A percentile compares a stretch with the other conserved stretches of the same genome.
Conservation (phyloP, 495 filamentous ascomycete genomes). For the Tuber borchii region DNA sequence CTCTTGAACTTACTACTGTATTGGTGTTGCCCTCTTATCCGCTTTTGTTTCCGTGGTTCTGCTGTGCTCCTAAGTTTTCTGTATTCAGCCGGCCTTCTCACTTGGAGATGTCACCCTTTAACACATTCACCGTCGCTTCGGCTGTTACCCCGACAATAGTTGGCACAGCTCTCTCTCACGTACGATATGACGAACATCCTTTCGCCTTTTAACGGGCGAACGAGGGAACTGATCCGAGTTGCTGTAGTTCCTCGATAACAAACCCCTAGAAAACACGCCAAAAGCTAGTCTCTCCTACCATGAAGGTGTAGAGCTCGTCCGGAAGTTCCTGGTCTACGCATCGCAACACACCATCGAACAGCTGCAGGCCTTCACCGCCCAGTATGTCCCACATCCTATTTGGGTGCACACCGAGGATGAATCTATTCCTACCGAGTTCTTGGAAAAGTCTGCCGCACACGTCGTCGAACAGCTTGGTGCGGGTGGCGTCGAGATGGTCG, state of each 20-base stretch:
- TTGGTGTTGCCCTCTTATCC: neutral
- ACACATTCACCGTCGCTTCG: slow-evolving; percentile 55
- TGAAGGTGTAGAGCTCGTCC: slow-evolving; percentile 82
- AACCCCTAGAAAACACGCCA: slow-evolving; percentile 64
- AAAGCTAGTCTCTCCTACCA: slow-evolving; percentile 86
- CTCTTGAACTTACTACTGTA: neutral
- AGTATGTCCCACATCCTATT: slow-evolving; percentile 81
- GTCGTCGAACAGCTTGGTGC: slow-evolving; percentile 66
- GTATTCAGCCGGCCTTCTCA: neutral
- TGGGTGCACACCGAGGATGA: slow-evolving; percentile 79
- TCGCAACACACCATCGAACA: slow-evolving; percentile 88
- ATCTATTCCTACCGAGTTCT: slow-evolving; percentile 56
- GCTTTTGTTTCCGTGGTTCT: neutral
- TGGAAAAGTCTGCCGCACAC: slow-evolving; percentile 56
- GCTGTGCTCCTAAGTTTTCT: neutral
- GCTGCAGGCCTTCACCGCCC: slow-evolving; percentile 77
- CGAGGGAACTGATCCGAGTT: slow-evolving; percentile 18
- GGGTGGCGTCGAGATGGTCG: slow-evolving; percentile 64
- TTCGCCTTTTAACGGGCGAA: neutral
- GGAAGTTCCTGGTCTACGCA: slow-evolving; percentile 71
- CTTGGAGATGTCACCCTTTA: slow-evolving; percentile 44
- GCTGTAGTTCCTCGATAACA: slow-evolving; percentile 71
- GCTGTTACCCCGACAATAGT: slow-evolving; percentile 61
- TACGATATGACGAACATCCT: slow-evolving; percentile 44
- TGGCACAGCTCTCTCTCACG: slow-evolving; percentile 60